These are phyloP conservation scores for Apiospora aurea DNA, from an alignment of 2,329 filamentous ascomycete genomes.

Conservation along the genomic window DNA sequence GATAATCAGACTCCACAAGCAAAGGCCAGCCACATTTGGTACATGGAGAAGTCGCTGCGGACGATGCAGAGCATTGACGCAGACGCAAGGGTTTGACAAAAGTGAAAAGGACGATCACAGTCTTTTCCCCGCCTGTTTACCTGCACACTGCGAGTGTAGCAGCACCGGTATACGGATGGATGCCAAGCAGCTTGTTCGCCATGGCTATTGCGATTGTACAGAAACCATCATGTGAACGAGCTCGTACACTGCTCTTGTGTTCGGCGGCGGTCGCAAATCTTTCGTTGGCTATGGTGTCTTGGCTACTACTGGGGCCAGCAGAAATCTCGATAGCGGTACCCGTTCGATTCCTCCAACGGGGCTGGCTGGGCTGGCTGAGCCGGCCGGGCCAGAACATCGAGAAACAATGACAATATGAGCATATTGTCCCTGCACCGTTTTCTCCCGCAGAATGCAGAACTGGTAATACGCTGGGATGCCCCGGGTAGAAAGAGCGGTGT, in stretches of 20 bases:
- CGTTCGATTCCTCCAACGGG: neutral
- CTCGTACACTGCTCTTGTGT: neutral
- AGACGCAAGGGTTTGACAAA: constrained; percentile 5
- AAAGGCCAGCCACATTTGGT: neutral
- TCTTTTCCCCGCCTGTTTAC: constrained; percentile 1
- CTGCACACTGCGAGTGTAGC: neutral
- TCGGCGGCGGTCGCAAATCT: neutral
- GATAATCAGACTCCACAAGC: neutral
- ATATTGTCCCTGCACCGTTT: neutral
- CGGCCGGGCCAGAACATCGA: constrained; percentile 9
- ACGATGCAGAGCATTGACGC: constrained; percentile 24
- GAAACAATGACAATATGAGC: neutral
- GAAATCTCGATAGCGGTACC: neutral
- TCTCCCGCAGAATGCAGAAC: constrained; percentile 4
- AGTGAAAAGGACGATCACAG: constrained; percentile 5
- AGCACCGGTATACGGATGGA: neutral
- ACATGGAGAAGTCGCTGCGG: neutral
- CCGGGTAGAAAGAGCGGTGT: constrained; percentile 22
- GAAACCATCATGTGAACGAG: neutral
- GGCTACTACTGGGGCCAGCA: neutral
- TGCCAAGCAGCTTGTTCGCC: constrained; percentile 7
- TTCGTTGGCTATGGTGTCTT: neutral
- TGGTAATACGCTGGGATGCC: constrained; percentile 11
- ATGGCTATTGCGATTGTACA: neutral
- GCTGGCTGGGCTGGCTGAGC: neutral